A percentile compares a stretch with the other conserved stretches of the same genome.
phyloP scores from a whole-genome alignment of 805 yeast genomes.

The Wickerhamiella slavikovae region DNA sequence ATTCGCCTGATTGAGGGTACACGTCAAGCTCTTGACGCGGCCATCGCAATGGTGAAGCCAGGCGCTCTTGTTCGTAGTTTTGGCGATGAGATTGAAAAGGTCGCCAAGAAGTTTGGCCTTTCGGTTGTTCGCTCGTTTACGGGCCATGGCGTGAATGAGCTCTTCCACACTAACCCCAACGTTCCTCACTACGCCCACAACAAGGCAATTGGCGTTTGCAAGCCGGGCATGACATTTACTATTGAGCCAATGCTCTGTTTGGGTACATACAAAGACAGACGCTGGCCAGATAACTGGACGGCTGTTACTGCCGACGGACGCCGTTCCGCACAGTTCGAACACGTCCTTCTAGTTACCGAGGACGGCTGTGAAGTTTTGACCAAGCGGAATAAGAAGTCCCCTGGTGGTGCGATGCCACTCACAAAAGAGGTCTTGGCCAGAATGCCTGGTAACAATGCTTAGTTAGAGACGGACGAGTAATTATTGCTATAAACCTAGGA shows the following conservation, averaged over 20 bases:
- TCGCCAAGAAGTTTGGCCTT: constrained; percentile 56
- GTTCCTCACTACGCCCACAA: constrained; percentile 88
- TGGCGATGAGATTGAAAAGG: constrained; percentile 75
- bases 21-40: constrained; percentile 67
- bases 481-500: no score
- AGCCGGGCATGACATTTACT: constrained; percentile 91
- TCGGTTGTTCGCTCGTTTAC: constrained; percentile 79
- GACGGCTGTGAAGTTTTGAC: constrained; percentile 81
- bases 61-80: constrained; percentile 72
- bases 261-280: constrained; percentile 59
- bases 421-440: constrained; percentile 8
- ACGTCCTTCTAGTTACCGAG: constrained; percentile 80
- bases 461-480: no score
- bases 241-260: constrained; percentile 92
- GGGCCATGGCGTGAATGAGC: constrained; percentile 80
- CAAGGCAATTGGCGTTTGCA: constrained; percentile 82
- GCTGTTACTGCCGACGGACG: constrained; percentile 79
- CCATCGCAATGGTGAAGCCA: constrained; percentile 74
- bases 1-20: constrained; percentile 83
- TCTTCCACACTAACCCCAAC: constrained; percentile 83
- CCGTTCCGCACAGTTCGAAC: constrained; percentile 81
- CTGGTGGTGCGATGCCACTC: constrained; percentile 52
- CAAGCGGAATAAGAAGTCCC: constrained; percentile 58
- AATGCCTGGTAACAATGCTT: not conserved
- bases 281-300: constrained; percentile 99